Evolutionary conservation across 2,329 filamentous ascomycete species (phyloP).

Genomic region (Didymella arachidicola): DNA sequence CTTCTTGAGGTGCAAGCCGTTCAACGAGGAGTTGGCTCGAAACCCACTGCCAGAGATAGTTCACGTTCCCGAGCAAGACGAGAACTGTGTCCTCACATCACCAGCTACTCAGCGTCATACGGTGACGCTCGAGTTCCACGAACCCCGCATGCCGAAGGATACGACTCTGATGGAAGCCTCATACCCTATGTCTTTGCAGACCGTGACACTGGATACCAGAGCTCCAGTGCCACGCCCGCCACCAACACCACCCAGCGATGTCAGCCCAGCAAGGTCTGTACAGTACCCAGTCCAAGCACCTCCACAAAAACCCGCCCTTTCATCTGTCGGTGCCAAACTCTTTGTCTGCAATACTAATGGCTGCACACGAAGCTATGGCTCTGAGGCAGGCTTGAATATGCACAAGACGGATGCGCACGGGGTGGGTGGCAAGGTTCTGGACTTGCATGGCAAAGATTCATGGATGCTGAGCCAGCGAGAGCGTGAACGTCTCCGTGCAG

Average conservation of each 20-base stretch:
- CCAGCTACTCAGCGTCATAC: neutral
- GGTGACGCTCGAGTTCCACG: neutral
- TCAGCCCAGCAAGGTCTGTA: neutral
- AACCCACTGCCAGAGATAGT: neutral
- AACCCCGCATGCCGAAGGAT: neutral
- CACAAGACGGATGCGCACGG: constrained; percentile 36
- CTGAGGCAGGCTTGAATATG: constrained; percentile 30
- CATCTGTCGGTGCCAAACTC: neutral
- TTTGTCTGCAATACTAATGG: constrained; percentile 24
- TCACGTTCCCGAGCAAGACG: neutral
- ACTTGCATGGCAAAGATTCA: constrained; percentile 31
- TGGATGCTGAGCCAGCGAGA: constrained; percentile 32
- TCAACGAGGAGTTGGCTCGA: neutral
- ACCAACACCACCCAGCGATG: neutral
- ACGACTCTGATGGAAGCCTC: neutral
- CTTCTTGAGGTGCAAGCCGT: constrained; percentile 30
- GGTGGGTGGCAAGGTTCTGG: constrained; percentile 30
- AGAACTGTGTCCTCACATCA: neutral
- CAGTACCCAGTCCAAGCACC: neutral
- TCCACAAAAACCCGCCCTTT: neutral
- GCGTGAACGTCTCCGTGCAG: constrained; percentile 26
- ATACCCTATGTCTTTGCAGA: neutral
- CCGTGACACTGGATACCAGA: neutral
- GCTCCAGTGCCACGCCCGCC: constrained; percentile 2
- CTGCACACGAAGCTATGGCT: constrained; percentile 30